A percentile compares a stretch with the other conserved stretches of the same genome.
Evolutionary conservation across 73 alveolate species (phyloP).

Genomic region (Paramecium octaurelia): DNA sequence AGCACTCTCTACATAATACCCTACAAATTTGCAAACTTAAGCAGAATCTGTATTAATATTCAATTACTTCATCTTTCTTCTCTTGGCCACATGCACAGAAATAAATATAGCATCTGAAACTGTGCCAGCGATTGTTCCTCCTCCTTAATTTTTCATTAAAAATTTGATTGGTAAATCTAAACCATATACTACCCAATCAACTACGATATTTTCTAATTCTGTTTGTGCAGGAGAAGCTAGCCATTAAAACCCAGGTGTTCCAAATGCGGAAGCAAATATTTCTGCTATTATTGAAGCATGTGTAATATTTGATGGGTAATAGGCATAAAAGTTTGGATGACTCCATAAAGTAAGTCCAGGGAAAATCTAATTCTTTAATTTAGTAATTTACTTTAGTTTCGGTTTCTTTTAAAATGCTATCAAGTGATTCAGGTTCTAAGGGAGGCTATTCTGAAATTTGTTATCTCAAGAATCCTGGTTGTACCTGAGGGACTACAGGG

Average conservation of each 20-base stretch:
- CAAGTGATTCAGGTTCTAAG: slow-evolving; percentile 22
- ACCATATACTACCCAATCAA: slow-evolving; percentile 57
- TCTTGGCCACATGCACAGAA: slow-evolving; percentile 53
- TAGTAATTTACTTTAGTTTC: background rate
- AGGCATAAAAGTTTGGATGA: slow-evolving; percentile 58
- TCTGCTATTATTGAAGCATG: slow-evolving; percentile 58
- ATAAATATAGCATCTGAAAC: slow-evolving; percentile 48
- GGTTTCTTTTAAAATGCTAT: slow-evolving; percentile 43
- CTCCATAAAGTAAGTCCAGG: slow-evolving; percentile 58
- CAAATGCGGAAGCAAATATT: slow-evolving; percentile 61
- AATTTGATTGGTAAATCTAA: slow-evolving; percentile 35
- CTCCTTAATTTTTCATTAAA: slow-evolving; percentile 49
- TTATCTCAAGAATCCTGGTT: slow-evolving; percentile 46
- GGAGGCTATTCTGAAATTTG: slow-evolving; percentile 55
- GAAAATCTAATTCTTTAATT: background rate
- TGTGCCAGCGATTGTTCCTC: slow-evolving; percentile 59
- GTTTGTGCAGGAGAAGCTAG: slow-evolving; percentile 58
- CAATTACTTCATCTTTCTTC: slow-evolving; percentile 49
- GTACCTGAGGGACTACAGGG: slow-evolving; percentile 48
- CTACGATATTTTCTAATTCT: slow-evolving; percentile 56
- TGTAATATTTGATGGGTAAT: slow-evolving; percentile 50
- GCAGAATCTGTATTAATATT: background rate
- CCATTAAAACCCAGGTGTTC: slow-evolving; percentile 63
- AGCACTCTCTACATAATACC: slow-evolving; percentile 39
- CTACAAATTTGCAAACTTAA: slow-evolving; percentile 24